A percentile compares a stretch with the other conserved stretches of the same genome.
These are phyloP conservation scores for Balamuthia mandrillaris DNA, from an alignment of 208 protist species.

Conservation along the genomic window DNA sequence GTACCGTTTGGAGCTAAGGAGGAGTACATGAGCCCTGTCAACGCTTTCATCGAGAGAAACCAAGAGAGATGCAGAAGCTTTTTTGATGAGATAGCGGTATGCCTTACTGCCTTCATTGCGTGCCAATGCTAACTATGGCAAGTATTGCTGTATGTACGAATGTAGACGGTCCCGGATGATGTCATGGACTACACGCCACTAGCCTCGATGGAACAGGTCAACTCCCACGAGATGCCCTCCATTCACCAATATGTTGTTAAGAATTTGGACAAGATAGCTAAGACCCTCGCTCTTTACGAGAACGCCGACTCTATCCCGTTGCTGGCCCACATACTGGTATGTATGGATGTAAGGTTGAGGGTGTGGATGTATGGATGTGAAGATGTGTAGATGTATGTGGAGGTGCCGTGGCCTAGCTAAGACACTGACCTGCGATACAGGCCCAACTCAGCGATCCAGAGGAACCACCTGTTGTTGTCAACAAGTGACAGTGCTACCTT, in stretches of 20 bases:
- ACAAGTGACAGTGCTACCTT: no score
- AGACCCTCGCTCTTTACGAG: neutral
- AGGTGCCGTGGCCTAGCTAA: no score
- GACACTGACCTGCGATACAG: no score
- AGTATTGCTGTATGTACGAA: no score
- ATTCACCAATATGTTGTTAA: neutral
- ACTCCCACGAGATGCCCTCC: neutral
- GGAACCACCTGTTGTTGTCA: no score
- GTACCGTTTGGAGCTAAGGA: constrained; percentile 55
- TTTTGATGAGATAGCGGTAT: constrained; percentile 56
- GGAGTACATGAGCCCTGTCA: constrained; percentile 61
- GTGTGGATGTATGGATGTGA: no score
- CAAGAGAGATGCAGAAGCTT: constrained; percentile 38
- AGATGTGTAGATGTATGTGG: no score
- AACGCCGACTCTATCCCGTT: constrained; percentile 23
- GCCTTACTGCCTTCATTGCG: neutral
- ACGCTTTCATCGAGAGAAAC: constrained; percentile 54
- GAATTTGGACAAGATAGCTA: constrained; percentile 6
- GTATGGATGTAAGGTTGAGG: no score
- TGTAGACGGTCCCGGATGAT: neutral
- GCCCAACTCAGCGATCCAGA: no score
- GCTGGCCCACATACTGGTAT: constrained; percentile 1
- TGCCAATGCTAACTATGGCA: neutral
- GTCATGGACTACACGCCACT: constrained; percentile 2
- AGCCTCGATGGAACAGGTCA: neutral